Evolutionary conservation across 176 grass and related monocot genomes (phyloP).

Genomic region (Ensete glaucum): DNA sequence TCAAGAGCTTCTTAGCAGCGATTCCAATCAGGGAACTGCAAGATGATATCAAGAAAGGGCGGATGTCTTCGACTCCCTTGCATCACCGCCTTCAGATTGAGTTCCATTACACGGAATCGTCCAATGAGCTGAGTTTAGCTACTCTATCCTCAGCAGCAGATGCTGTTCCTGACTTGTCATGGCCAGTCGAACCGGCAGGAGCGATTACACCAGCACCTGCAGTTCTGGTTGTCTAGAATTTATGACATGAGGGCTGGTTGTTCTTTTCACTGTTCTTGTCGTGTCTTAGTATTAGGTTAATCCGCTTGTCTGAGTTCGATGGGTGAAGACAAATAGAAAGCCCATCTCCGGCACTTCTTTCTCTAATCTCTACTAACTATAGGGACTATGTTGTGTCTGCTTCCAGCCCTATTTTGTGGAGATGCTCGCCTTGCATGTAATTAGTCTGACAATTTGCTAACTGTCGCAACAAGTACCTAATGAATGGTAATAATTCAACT

Average conservation of each 20-base stretch:
- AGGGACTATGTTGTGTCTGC: background rate
- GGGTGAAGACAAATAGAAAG: background rate
- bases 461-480: background rate
- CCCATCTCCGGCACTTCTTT: background rate
- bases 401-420: background rate
- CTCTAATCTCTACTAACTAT: background rate
- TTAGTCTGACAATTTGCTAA: background rate
- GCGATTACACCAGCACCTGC: background rate
- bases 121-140: background rate
- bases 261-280: background rate
- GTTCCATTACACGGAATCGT: constrained; percentile 66
- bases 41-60: constrained; percentile 87
- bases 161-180: constrained; percentile 1
- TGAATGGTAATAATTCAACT: background rate
- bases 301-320: no score
- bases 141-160: background rate
- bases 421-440: background rate
- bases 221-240: constrained; percentile 13
- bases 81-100: constrained; percentile 94
- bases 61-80: constrained; percentile 48
- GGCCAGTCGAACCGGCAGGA: background rate
- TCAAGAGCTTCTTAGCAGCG: constrained; percentile 89
- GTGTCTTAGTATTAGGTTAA: background rate
- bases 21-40: constrained; percentile 85
- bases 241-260: background rate